These are phyloP conservation scores for Metarhizium sp. DNA, from an alignment of 2,329 filamentous ascomycete genomes.

Conservation along the genomic window DNA sequence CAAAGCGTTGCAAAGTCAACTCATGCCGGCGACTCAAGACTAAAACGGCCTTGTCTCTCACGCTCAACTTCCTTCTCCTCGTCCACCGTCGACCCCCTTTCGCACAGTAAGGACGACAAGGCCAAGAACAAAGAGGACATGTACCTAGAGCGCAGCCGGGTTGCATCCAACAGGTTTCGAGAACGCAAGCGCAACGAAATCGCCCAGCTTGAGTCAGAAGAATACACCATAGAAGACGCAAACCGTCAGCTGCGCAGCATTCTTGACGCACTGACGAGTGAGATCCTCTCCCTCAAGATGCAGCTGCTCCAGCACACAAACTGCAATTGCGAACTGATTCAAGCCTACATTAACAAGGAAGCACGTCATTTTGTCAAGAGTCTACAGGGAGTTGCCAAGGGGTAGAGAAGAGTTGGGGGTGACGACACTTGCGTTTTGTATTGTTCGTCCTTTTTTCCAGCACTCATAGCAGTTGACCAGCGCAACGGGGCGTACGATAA, in stretches of 20 bases:
- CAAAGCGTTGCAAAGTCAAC: background rate
- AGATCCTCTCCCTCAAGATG: constrained; percentile 15
- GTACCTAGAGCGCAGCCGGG: constrained; percentile 12
- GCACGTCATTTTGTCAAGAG: constrained; percentile 9
- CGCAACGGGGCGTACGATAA: background rate
- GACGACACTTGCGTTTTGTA: background rate
- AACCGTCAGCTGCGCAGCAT: constrained; percentile 7
- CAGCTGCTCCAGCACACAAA: constrained; percentile 13
- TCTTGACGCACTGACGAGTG: constrained; percentile 9
- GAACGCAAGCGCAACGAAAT: constrained; percentile 12
- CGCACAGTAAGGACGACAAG: background rate
- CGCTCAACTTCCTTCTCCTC: constrained; percentile 1
- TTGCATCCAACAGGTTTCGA: constrained; percentile 17
- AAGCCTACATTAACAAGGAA: constrained; percentile 13
- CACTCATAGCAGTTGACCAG: too few species aligned
- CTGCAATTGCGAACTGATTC: constrained; percentile 14
- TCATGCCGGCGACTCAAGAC: background rate
- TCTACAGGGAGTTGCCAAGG: background rate
- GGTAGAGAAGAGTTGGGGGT: background rate
- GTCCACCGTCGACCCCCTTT: background rate
- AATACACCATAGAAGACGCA: constrained; percentile 10
- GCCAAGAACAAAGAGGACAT: background rate
- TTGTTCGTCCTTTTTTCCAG: too few species aligned
- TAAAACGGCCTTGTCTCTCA: background rate
- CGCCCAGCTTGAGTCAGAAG: constrained; percentile 8